These are phyloP conservation scores for Phytophthora fragariaefolia DNA, from an alignment of 352 stramenopile species.

Conservation along the genomic window DNA sequence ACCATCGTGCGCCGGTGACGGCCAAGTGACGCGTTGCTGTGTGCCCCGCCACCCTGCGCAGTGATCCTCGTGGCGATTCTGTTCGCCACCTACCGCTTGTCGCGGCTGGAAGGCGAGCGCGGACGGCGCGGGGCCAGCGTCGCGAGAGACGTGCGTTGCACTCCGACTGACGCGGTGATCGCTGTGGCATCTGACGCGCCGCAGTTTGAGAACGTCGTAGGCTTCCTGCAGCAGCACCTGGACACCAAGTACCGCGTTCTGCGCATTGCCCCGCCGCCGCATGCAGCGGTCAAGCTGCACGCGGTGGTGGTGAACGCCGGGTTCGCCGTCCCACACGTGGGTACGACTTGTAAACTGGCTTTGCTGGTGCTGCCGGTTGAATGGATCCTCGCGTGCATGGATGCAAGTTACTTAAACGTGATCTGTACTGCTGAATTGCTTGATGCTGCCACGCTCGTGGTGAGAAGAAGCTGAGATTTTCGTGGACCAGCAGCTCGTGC, in stretches of 20 bases:
- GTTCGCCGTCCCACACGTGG: constrained; percentile 58
- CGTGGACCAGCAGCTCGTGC: constrained; percentile 47
- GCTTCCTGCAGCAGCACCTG: constrained; percentile 51
- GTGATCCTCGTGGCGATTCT: constrained; percentile 67
- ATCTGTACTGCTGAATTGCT: no score
- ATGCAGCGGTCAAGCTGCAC: constrained; percentile 30
- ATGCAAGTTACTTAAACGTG: no score
- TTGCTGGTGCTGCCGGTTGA: background rate
- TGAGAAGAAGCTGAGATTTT: constrained; percentile 56
- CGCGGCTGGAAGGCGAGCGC: constrained; percentile 57
- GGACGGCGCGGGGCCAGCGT: constrained; percentile 28
- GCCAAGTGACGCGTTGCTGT: background rate
- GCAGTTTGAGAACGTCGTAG: constrained; percentile 62
- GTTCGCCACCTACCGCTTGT: constrained; percentile 67
- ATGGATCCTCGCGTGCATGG: background rate
- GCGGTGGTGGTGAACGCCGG: constrained; percentile 66
- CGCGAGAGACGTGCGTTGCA: constrained; percentile 47
- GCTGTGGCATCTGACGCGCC: constrained; percentile 24
- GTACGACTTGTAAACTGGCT: constrained; percentile 32
- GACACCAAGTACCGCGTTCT: constrained; percentile 64
- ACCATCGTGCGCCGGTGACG: no score
- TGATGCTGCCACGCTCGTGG: background rate
- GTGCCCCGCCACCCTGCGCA: no score
- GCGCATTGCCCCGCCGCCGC: constrained; percentile 29
- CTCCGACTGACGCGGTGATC: background rate